phyloP scores from a whole-genome alignment of 768 basidiomycete genomes.

The Pulveroboletus frians region DNA sequence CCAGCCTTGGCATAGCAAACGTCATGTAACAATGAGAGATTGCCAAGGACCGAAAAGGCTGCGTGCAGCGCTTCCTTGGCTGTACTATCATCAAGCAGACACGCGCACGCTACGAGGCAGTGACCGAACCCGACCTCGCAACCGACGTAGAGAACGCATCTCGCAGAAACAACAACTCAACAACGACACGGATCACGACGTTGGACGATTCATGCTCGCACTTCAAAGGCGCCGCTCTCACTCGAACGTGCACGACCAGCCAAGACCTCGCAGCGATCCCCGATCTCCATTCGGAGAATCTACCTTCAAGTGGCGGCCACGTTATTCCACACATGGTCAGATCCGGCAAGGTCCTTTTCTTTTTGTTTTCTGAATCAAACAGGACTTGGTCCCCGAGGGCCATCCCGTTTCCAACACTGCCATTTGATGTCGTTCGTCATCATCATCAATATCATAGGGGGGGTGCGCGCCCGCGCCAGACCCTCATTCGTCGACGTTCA shows the following conservation, averaged over 20 bases:
- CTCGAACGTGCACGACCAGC: no score
- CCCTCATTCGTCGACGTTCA: background rate
- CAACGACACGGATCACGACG: no score
- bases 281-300: background rate
- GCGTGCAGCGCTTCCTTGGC: background rate
- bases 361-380: background rate
- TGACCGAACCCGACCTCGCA: no score
- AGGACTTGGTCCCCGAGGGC: background rate
- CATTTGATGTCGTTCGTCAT: background rate
- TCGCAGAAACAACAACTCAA: no score
- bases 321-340: background rate
- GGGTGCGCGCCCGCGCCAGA: background rate
- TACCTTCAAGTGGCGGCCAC: conserved; percentile 5
- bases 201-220: no score
- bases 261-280: background rate
- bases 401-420: background rate
- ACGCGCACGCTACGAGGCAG: background rate
- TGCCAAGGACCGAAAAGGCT: background rate
- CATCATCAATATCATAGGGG: no score
- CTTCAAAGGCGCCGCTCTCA: no score
- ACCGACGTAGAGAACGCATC: no score
- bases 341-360: background rate
- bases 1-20: conserved; percentile 6
- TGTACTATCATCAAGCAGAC: background rate
- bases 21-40: background rate